Base-by-base conservation (phyloP, 73 alveolate species). In the Paramecium bursaria region DNA sequence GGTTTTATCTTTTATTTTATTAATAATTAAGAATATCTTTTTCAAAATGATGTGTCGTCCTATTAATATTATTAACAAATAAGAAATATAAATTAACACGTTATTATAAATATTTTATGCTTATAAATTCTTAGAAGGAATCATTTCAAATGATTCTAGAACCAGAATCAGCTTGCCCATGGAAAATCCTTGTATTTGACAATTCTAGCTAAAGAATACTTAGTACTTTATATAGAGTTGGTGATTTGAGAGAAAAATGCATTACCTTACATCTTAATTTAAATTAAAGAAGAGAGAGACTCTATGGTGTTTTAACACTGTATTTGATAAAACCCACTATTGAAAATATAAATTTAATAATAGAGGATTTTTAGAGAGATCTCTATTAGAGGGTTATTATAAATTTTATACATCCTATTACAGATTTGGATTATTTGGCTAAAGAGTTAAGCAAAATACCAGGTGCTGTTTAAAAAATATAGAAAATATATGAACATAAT, bases 241-340 rank as follows among this genome's bases (percentile, higher is more conserved):
- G 89, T 35, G 74, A 54, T 42, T 27, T 79, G 11, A 79, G 89
- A 54, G 89, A 79, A 54, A 79, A 53, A 82, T 53, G 76, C 47
- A 79, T 79, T 5, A 79, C 89, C 2, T 57, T 79, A 46, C 89
- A 79, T 31, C 54, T 79, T 6, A 50, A 55, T 47, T 42, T 79
- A 44, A 57, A 79, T 53, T 21, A 79, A 39, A 54, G 42, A 27
- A 25, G 89, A 79, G 89, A 79, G 14, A 61, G 85, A 21, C 54
- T 54, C 21, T 44, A 79, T 54, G 89, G 89, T 3, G 85, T 79
- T 48, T 31, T 29, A 13, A 82, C 85, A 9, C 42, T 53, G 4
- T 79, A 79, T 23, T 55, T 79, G 17, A 73, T 79, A 9, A 22
- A 79, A 42, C 89, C 85, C 0, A 42, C 47, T 13, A 2, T 39